Evolutionary conservation across 257 asterid species (phyloP).

Genomic region (Solanum rostratum): DNA sequence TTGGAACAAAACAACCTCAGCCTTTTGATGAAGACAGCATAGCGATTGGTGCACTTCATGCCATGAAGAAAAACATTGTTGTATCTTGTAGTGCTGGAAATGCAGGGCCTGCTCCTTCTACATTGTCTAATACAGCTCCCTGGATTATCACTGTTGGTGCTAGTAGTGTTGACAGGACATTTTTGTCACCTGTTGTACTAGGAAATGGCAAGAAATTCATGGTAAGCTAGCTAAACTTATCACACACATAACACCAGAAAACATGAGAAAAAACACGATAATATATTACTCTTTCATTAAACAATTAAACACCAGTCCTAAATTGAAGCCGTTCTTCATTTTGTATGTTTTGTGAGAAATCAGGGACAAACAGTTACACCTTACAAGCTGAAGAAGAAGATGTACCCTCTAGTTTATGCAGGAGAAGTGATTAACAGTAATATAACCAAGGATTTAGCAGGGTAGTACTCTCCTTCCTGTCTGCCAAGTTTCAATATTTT

Average conservation of each 20-base stretch:
- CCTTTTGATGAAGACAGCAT: conserved; percentile 42
- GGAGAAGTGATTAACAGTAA: conserved; percentile 36
- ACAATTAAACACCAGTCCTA: neutral
- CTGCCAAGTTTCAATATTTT: neutral
- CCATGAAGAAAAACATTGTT: conserved; percentile 48
- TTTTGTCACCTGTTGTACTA: conserved; percentile 37
- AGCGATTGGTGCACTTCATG: conserved; percentile 74
- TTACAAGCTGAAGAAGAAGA: conserved; percentile 32
- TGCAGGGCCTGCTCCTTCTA: conserved; percentile 42
- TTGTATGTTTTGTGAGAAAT: neutral
- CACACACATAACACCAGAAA: neutral
- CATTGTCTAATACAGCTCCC: conserved; percentile 70
- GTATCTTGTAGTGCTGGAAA: conserved; percentile 89
- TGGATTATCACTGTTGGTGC: conserved; percentile 96
- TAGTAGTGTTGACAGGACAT: conserved; percentile 64
- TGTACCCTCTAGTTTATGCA: conserved; percentile 60
- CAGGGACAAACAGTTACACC: conserved; percentile 84
- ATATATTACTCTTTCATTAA: neutral
- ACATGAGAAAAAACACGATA: neutral
- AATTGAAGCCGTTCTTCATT: neutral
- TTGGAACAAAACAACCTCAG: conserved; percentile 34
- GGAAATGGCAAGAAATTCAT: conserved; percentile 48
- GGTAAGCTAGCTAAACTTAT: conserved; percentile 16
- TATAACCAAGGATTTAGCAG: conserved; percentile 33
- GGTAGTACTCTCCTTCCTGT: conserved; percentile 29